These are phyloP conservation scores for Ascochyta clinopodiicola DNA, from an alignment of 2,329 filamentous ascomycete genomes.

Conservation along the genomic window DNA sequence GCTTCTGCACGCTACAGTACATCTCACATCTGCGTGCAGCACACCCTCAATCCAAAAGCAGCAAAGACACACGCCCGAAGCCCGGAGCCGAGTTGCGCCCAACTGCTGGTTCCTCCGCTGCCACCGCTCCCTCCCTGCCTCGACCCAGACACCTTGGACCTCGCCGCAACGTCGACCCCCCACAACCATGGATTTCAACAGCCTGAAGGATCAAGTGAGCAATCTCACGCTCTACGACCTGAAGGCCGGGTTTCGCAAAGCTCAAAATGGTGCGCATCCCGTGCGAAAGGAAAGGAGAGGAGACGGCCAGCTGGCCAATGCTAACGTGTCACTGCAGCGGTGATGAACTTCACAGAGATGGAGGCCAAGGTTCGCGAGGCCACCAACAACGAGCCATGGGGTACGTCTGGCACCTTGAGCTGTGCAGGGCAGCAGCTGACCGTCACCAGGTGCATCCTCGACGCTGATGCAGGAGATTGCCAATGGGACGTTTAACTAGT, in stretches of 20 bases:
- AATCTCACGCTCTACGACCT: conserved; percentile 94
- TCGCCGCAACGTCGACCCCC: conserved; percentile 9
- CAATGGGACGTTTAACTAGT: conserved; percentile 98
- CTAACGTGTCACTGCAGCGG: conserved; percentile 64
- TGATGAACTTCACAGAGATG: conserved; percentile 94
- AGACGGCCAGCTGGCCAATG: conserved; percentile 26
- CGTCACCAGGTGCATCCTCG: conserved; percentile 68
- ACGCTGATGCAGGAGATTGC: conserved; percentile 97
- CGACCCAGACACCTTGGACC: background rate
- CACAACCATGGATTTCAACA: conserved; percentile 80
- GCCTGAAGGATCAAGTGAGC: conserved; percentile 83
- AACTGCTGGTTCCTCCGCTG: conserved; percentile 1
- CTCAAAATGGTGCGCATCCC: conserved; percentile 82
- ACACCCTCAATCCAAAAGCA: background rate
- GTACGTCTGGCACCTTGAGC: conserved; percentile 46
- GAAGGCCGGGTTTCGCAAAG: conserved; percentile 92
- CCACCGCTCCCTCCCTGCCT: conserved; percentile 5
- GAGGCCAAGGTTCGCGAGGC: conserved; percentile 84
- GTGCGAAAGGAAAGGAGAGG: too few species aligned
- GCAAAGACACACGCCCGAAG: background rate
- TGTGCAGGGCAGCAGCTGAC: conserved; percentile 19
- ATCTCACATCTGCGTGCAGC: background rate
- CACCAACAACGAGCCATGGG: conserved; percentile 99
- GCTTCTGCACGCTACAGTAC: background rate
- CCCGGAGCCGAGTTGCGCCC: conserved; percentile 14